Evolutionary conservation across 2,329 filamentous ascomycete genomes (phyloP).

Genomic region (Beauveria caledonica): DNA sequence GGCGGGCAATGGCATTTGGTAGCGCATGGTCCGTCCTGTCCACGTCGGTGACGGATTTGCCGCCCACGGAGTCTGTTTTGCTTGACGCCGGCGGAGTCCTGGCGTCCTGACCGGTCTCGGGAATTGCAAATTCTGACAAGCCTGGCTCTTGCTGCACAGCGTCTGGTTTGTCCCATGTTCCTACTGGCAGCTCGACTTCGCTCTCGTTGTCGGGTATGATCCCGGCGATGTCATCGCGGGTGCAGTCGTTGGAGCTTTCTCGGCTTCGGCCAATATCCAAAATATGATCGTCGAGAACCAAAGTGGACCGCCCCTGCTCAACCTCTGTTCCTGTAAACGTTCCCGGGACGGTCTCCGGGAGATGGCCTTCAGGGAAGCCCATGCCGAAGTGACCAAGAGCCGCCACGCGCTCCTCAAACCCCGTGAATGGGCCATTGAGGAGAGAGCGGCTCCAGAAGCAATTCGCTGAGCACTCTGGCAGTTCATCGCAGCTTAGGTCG

Average conservation of each 20-base stretch:
- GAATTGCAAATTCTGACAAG: too few species aligned
- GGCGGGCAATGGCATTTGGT: too few species aligned
- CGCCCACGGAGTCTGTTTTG: not conserved
- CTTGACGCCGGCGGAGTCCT: not conserved
- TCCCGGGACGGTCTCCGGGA: not conserved
- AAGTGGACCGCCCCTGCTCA: not conserved
- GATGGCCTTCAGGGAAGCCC: not conserved
- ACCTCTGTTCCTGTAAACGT: not conserved
- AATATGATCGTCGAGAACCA: not conserved
- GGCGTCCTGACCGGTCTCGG: not conserved
- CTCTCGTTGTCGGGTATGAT: not conserved
- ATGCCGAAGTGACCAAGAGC: not conserved
- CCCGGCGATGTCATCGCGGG: too few species aligned
- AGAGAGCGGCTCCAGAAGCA: not conserved
- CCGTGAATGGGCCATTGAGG: not conserved
- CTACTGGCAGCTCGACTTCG: not conserved
- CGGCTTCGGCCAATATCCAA: not conserved
- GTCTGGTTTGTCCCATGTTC: not conserved
- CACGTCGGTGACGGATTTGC: not conserved
- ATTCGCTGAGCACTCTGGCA: not conserved
- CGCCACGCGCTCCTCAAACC: not conserved
- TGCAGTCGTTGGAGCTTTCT: not conserved
- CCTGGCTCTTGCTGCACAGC: not conserved
- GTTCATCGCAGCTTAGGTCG: not conserved
- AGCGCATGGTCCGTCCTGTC: not conserved